Conservation (phyloP, 139 green algal genomes). For the Coelastrella sp. region DNA sequence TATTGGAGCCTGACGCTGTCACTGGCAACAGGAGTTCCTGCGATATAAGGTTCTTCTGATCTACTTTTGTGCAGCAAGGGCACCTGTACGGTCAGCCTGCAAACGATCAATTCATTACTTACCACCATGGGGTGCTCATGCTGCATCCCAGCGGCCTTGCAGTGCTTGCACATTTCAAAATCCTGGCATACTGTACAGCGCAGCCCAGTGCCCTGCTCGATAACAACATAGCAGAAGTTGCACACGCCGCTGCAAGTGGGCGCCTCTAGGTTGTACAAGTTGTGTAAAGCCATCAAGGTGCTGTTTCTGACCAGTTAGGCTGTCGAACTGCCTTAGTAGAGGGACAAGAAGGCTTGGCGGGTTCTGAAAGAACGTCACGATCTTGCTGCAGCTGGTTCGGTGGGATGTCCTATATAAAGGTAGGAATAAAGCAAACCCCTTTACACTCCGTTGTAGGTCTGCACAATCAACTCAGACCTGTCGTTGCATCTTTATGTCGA, state of each 20-base stretch:
- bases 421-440: background rate
- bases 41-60: too few relatives aligned
- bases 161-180: conserved; percentile 94
- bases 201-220: conserved; percentile 90
- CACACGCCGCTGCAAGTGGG: conserved; percentile 80
- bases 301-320: conserved; percentile 95
- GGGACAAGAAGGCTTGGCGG: conserved; percentile 92
- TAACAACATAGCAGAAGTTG: conserved; percentile 92
- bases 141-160: conserved; percentile 59
- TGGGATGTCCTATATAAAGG: conserved; percentile 24
- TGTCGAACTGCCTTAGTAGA: conserved; percentile 99
- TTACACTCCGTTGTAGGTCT: background rate
- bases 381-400: conserved; percentile 51
- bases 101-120: background rate
- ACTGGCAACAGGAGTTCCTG: too few relatives aligned
- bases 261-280: conserved; percentile 96
- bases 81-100: too few relatives aligned
- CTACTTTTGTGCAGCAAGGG: too few relatives aligned
- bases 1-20: too few relatives aligned
- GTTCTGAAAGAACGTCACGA: conserved; percentile 93
- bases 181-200: conserved; percentile 93
- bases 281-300: conserved; percentile 99
- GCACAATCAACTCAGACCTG: too few relatives aligned
- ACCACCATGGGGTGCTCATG: conserved; percentile 83
- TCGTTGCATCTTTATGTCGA: too few relatives aligned